Evolutionary conservation across 768 basidiomycete genomes (phyloP).

Genomic region (Amanita rubescens): DNA sequence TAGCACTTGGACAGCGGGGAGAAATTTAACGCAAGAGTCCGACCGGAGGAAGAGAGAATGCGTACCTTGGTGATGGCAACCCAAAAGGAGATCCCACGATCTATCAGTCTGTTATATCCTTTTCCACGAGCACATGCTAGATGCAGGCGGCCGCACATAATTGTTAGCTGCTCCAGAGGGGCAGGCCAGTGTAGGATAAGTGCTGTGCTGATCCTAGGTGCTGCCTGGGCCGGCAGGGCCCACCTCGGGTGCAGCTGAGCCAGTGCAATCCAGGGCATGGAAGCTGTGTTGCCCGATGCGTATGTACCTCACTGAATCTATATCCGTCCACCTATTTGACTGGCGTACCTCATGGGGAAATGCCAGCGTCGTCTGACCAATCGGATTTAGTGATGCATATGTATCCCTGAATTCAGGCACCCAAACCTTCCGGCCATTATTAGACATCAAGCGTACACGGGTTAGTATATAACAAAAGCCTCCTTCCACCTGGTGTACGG

Average conservation of each 20-base stretch:
- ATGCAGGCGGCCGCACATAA: neutral
- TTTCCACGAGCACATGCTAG: neutral
- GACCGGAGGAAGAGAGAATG: neutral
- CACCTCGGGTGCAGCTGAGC: neutral
- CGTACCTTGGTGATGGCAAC: neutral
- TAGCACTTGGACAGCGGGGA: too few relatives aligned
- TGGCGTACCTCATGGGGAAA: neutral
- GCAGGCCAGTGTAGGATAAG: neutral
- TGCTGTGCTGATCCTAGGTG: neutral
- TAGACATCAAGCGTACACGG: neutral
- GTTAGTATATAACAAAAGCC: neutral
- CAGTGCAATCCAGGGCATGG: neutral
- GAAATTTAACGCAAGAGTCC: neutral
- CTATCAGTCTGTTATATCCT: neutral
- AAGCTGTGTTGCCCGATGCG: constrained; percentile 1
- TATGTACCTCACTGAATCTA: neutral
- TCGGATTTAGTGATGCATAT: neutral
- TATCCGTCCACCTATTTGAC: neutral
- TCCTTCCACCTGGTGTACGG: neutral
- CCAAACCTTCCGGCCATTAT: neutral
- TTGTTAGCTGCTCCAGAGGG: too few relatives aligned
- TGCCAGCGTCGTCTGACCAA: neutral
- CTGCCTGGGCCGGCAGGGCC: neutral
- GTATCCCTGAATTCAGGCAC: neutral
- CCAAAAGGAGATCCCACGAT: neutral